These are phyloP conservation scores for Ceriops decandra DNA, from an alignment of 345 rosid species.

Conservation along the genomic window DNA sequence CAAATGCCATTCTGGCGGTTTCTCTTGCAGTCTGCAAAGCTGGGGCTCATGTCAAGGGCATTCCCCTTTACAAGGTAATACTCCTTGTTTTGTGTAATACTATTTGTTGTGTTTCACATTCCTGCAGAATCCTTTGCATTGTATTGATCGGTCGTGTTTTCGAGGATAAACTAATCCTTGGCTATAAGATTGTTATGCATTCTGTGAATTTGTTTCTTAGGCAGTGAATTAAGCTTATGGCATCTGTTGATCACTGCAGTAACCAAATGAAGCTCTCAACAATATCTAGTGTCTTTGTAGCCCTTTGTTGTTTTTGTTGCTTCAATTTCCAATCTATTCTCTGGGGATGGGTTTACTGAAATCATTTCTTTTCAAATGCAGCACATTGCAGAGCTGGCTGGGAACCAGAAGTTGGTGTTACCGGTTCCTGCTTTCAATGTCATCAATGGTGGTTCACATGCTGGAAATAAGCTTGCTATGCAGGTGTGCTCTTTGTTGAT, in stretches of 20 bases:
- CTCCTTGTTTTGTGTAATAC: constrained; percentile 16
- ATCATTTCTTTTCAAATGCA: constrained; percentile 22
- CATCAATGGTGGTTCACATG: constrained; percentile 72
- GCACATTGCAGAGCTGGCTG: constrained; percentile 72
- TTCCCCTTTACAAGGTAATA: constrained; percentile 60
- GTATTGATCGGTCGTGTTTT: not conserved
- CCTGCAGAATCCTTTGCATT: not conserved
- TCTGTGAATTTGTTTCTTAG: too few species aligned
- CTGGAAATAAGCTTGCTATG: constrained; percentile 70
- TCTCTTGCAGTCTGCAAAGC: constrained; percentile 75
- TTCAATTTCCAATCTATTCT: not conserved
- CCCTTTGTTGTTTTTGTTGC: not conserved
- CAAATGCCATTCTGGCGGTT: constrained; percentile 70
- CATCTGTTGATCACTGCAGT: too few species aligned
- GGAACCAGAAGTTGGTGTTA: constrained; percentile 56
- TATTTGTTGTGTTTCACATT: not conserved
- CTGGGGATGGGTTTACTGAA: not conserved
- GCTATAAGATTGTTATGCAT: too few species aligned
- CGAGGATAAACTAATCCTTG: not conserved
- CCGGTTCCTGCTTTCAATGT: constrained; percentile 72
- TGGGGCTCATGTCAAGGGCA: constrained; percentile 60
- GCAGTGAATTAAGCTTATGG: too few species aligned
- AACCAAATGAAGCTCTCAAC: not conserved
- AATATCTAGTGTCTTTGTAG: not conserved
- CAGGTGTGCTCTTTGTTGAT: constrained; percentile 31